phyloP scores from a whole-genome alignment of 768 basidiomycete genomes.

The Phanerodontia chrysosporium region DNA sequence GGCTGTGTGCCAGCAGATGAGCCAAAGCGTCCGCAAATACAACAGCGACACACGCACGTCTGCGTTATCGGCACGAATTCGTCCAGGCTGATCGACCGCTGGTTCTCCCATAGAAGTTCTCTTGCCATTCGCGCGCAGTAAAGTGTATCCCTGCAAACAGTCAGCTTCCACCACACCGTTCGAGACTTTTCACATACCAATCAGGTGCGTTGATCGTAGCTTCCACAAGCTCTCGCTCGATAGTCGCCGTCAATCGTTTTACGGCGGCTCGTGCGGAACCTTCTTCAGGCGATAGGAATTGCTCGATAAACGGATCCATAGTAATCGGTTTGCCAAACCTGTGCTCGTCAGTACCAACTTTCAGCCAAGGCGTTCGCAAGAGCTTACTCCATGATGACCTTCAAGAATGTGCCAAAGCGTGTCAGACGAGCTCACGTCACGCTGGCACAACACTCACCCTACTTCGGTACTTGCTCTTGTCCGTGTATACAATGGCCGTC shows the following conservation, averaged over 20 bases:
- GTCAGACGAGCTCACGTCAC: not conserved
- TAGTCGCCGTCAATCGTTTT: slow-evolving; percentile 75
- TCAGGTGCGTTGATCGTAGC: slow-evolving; percentile 90
- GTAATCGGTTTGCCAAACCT: slow-evolving; percentile 84
- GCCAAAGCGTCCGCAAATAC: not conserved
- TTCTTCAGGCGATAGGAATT: slow-evolving; percentile 70
- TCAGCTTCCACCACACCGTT: not conserved
- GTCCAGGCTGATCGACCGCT: slow-evolving; percentile 69
- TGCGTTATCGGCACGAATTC: slow-evolving; percentile 86
- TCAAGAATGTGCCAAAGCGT: not conserved
- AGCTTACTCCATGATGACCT: slow-evolving; percentile 74
- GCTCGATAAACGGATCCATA: slow-evolving; percentile 67
- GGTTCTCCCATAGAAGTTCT: slow-evolving; percentile 88
- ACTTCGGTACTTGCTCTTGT: slow-evolving; percentile 94
- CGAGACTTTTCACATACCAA: slow-evolving; percentile 56
- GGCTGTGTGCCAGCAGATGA: slow-evolving; percentile 36
- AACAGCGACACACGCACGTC: slow-evolving; percentile 58
- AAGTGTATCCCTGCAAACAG: slow-evolving; percentile 72
- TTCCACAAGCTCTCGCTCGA: slow-evolving; percentile 67
- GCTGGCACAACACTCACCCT: slow-evolving; percentile 46
- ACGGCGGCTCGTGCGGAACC: slow-evolving; percentile 74
- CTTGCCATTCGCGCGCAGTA: slow-evolving; percentile 90
- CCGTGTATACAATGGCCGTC: slow-evolving; percentile 87
- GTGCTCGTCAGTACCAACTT: slow-evolving; percentile 9
- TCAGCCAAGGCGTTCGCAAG: not conserved